Conservation (phyloP, 352 stramenopile species). For the Globisporangium yorkense region DNA sequence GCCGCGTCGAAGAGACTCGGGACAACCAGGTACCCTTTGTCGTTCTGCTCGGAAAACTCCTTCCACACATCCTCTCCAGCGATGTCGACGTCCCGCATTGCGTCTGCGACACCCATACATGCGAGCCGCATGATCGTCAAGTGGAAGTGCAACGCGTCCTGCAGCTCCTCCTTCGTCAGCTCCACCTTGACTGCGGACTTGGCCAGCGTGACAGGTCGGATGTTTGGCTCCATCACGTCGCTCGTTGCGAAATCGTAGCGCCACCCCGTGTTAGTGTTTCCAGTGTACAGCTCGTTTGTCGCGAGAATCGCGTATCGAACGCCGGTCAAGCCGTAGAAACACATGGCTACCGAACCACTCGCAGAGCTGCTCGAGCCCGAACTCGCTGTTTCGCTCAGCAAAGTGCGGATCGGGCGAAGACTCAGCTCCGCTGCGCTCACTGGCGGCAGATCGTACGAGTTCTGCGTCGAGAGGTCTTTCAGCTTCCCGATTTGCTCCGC, state of each 20-base stretch:
- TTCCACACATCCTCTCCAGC: constrained; percentile 54
- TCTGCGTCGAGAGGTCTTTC: constrained; percentile 72
- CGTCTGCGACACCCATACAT: constrained; percentile 73
- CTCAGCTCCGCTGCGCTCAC: constrained; percentile 71
- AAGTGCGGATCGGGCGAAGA: constrained; percentile 53
- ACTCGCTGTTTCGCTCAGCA: constrained; percentile 17
- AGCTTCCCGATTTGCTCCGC: constrained; percentile 17
- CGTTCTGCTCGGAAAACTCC: constrained; percentile 83
- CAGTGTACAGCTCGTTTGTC: constrained; percentile 74
- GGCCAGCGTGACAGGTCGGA: constrained; percentile 57
- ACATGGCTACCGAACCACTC: constrained; percentile 51
- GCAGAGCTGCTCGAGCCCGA: not conserved
- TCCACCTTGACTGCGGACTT: constrained; percentile 34
- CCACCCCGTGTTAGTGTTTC: constrained; percentile 76
- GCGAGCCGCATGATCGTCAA: constrained; percentile 71
- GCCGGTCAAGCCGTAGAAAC: constrained; percentile 68
- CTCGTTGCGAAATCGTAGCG: constrained; percentile 79
- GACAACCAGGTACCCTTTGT: constrained; percentile 85
- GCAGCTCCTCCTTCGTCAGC: constrained; percentile 51
- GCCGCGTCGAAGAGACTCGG: constrained; percentile 23
- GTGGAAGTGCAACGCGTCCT: constrained; percentile 68
- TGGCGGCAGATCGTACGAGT: constrained; percentile 78
- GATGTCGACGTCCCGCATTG: constrained; percentile 62
- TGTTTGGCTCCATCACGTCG: constrained; percentile 56
- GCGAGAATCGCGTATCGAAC: constrained; percentile 69